Evolutionary conservation across 2,329 filamentous ascomycete genomes (phyloP).

Genomic region (Cytospora leucostoma): DNA sequence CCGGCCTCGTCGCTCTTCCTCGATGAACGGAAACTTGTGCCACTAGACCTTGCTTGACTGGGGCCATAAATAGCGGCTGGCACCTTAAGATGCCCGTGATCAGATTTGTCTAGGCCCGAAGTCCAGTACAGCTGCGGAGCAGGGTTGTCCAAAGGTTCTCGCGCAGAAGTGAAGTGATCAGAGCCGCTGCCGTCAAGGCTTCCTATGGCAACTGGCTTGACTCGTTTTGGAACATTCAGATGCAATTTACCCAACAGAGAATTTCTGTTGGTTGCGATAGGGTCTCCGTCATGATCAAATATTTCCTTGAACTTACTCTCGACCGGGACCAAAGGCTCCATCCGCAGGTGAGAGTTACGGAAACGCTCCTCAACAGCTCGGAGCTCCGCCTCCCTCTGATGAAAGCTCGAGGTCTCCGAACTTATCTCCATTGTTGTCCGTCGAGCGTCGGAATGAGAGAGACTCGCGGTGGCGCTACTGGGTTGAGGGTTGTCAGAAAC

Average conservation of each 20-base stretch:
- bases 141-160: constrained; percentile 6
- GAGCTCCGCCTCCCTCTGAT: constrained; percentile 42
- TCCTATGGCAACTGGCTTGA: constrained; percentile 26
- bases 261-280: constrained; percentile 15
- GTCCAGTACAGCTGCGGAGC: background rate
- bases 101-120: background rate
- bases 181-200: constrained; percentile 25
- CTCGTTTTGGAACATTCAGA: constrained; percentile 38
- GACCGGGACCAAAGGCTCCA: constrained; percentile 35
- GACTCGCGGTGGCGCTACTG: constrained; percentile 5
- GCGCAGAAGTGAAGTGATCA: background rate
- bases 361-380: constrained; percentile 45
- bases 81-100: constrained; percentile 15
- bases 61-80: background rate
- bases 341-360: constrained; percentile 37
- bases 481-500: constrained; percentile 6
- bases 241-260: constrained; percentile 43
- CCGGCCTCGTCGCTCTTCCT: background rate
- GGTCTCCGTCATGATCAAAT: constrained; percentile 33
- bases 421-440: constrained; percentile 26
- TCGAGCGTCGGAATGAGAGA: constrained; percentile 16
- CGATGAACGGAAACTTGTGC: background rate
- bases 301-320: constrained; percentile 47
- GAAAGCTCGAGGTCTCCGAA: constrained; percentile 43
- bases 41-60: background rate